Conservation (phyloP, 176 grass and related monocot species). For the Cocos nucifera region DNA sequence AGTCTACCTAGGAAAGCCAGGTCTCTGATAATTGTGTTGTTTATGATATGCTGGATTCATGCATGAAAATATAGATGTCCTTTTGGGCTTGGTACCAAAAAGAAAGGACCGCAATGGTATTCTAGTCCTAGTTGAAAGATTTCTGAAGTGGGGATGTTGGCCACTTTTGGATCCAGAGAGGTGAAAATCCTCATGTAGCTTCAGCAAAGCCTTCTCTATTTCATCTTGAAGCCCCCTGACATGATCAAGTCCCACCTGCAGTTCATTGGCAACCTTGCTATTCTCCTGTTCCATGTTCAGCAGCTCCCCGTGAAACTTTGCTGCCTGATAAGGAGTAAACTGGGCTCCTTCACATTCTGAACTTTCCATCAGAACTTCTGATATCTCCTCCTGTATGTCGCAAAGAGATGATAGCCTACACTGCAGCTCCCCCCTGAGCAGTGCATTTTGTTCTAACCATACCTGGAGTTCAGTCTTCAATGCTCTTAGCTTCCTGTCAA, state of each 20-base stretch:
- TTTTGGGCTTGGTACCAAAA: constrained; percentile 52
- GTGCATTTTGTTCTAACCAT: constrained; percentile 74
- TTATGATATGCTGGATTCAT: constrained; percentile 44
- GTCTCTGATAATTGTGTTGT: constrained; percentile 20
- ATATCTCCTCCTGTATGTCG: constrained; percentile 77
- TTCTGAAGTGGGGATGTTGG: constrained; percentile 13
- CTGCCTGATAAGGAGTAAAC: constrained; percentile 71
- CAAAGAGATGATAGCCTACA: constrained; percentile 48
- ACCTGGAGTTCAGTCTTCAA: constrained; percentile 89
- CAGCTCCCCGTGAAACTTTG: constrained; percentile 82
- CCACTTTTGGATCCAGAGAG: constrained; percentile 23
- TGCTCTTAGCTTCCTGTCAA: constrained; percentile 44
- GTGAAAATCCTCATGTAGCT: constrained; percentile 48
- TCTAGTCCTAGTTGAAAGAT: constrained; percentile 23
- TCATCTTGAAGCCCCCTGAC: constrained; percentile 59
- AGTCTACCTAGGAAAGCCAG: too few relatives aligned
- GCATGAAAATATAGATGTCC: constrained; percentile 38
- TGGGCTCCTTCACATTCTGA: constrained; percentile 18
- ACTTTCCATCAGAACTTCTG: constrained; percentile 22
- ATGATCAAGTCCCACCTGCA: constrained; percentile 58
- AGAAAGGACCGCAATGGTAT: constrained; percentile 49
- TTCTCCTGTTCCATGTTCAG: constrained; percentile 96
- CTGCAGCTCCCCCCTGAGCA: constrained; percentile 58
- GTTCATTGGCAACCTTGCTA: constrained; percentile 58
- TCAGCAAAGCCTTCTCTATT: constrained; percentile 46